Base-by-base conservation (phyloP, 1,139 yeast genomes). In the Komagataea norvegica region DNA sequence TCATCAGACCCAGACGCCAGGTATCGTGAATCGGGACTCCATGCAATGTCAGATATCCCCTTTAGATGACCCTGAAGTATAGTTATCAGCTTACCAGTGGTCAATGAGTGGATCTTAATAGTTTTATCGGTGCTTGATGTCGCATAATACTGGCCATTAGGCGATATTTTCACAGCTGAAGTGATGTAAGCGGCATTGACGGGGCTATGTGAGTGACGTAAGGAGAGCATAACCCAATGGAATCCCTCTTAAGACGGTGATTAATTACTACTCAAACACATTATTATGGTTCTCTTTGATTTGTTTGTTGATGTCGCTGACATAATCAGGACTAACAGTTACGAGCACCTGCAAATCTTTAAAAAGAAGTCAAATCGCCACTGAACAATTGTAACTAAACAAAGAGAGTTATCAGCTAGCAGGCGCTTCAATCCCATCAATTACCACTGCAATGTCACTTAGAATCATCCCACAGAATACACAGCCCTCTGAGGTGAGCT, bases 1-100 rank as follows among this genome's bases (percentile, higher is more conserved):
- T 91, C 98, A 56, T 91, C 97, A 0, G 95, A 82, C 2, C 83
- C 91, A 0, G 95, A 77, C 2, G 95, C 96, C 6, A 91, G 46
- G 34, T 81, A 74, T 41, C 68, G 65, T n/a, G 83, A 70, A 56
- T 84, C 81, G 3, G 91, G 89, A 1, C 91, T 76, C 76, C 88
- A 91, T 23, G 72, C 70, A 1, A 87, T 52, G 44, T 79, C 86
- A 6, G 86, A 79, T 4, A 87, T 64, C 0, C 95, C 94, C 36
- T 64, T 68, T 4, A 73, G 57, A 52, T 87, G 96, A 1, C 89
- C 91, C 6, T 50, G 54, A 6, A 83, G 56, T 4, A 43, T 64
- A 14, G 68, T 55, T 6, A 65, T 42, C 20, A 62, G 55, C 9
- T 51, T 41, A 8, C 70, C 67, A 4, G 52, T 51, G 3, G 38